Base-by-base conservation (phyloP, 2,329 filamentous ascomycete species). In the Cadophora sp. region DNA sequence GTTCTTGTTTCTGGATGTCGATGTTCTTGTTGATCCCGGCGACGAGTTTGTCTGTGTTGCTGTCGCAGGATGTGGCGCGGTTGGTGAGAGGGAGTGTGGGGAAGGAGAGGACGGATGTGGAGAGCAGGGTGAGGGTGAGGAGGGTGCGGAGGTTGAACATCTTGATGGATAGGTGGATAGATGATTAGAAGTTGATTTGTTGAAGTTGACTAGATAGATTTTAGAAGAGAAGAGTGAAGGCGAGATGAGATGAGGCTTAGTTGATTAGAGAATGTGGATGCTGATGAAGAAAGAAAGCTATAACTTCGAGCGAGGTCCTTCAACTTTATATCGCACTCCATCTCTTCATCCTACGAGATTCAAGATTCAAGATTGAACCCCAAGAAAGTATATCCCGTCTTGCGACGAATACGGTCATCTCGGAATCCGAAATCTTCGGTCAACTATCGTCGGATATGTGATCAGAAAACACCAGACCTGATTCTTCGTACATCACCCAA, bases 1-100 rank as follows among this genome's bases (percentile, higher is more conserved):
- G 62, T 53, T 71, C 69, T 45, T 71, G 53, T 24, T 71, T 67
- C 64, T 71, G 69, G 2, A 68, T 58, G 11, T 43, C 65, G 24
- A 71, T 71, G 47, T 69, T 71, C 8, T 66, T 58, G 63, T 71
- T 71, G 45, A 71, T 71, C 13, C 69, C 69, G 2, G 55, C n/a
- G 1, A 71, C 64, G 7, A 71, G 64, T 11, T 55, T 43, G 27
- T 68, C 41, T 1, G 66, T 51, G n/a, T 58, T 66, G 9, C 58
- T 5, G 4, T 67, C 62, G 60, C 69, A 71, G 30, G 53, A 20
- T 20, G 30, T 3, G 16, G 59, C 68, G 8, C 66, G 65, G n/a
- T 56, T 65, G 24, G n/a, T 13, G 33, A 27, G 50, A 51, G 18
- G 4, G 36, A 48, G 27, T 16, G 16, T 16, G 18, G 55, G 20